These are phyloP conservation scores for Triticum urartu DNA, from an alignment of 176 grass and related monocot species.

Conservation along the genomic window DNA sequence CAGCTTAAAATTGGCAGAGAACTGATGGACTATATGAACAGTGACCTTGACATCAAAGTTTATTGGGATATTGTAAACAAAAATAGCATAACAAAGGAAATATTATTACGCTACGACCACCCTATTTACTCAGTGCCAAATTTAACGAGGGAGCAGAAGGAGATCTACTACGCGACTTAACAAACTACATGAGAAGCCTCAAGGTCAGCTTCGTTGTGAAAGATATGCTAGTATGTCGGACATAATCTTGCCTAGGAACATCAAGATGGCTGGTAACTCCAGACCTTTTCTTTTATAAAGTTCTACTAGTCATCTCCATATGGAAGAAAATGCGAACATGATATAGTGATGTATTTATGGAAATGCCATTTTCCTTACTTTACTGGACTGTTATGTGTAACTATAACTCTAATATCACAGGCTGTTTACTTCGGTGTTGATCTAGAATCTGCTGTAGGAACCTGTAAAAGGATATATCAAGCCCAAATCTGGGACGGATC, in stretches of 20 bases:
- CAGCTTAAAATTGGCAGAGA: too few relatives aligned
- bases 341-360: neutral
- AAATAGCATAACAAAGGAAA: constrained; percentile 83
- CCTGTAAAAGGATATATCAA: constrained; percentile 24
- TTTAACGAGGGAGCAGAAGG: too few relatives aligned
- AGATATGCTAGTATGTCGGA: constrained; percentile 4
- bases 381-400: neutral
- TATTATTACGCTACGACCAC: constrained; percentile 77
- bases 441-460: constrained; percentile 87
- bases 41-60: constrained; percentile 70
- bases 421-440: constrained; percentile 94
- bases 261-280: neutral
- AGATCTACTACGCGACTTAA: constrained; percentile 75
- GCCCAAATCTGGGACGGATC: too few relatives aligned
- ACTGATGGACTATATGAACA: constrained; percentile 84
- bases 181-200: constrained; percentile 82
- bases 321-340: neutral
- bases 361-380: neutral
- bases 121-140: too few relatives aligned
- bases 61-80: constrained; percentile 89
- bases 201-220: constrained; percentile 42
- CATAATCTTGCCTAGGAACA: neutral
- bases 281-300: too few relatives aligned
- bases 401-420: constrained; percentile 22
- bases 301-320: too few relatives aligned